A percentile compares a stretch with the other conserved stretches of the same genome.
Conservation (phyloP, 1,284 basidiomycete genomes). For the Inonotus hispidus region DNA sequence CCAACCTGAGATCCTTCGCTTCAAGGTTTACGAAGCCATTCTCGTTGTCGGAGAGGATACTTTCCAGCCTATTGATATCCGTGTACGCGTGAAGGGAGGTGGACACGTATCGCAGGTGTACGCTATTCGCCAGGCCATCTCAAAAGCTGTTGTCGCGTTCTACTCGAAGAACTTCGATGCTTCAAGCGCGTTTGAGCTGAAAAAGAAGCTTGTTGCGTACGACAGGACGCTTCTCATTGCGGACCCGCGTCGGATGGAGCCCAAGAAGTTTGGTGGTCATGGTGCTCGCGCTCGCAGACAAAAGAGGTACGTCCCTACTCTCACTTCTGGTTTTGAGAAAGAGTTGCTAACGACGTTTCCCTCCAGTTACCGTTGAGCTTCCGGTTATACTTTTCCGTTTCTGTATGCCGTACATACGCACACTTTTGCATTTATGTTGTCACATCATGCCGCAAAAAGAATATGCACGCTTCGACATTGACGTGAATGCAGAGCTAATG, state of each 20-base stretch:
- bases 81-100: constrained; percentile 98
- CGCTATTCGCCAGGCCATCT: constrained; percentile 98
- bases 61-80: constrained; percentile 87
- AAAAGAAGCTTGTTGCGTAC: constrained; percentile 94
- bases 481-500: background rate
- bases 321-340: background rate
- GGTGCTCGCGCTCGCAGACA: constrained; percentile 96
- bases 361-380: constrained; percentile 79
- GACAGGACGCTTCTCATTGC: constrained; percentile 95
- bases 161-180: constrained; percentile 99
- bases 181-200: constrained; percentile 92
- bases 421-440: constrained; percentile 36
- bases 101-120: constrained; percentile 99
- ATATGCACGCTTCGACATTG: constrained; percentile 29
- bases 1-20: constrained; percentile 91
- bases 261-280: constrained; percentile 98
- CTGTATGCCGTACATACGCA: constrained; percentile 38
- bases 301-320: constrained; percentile 64
- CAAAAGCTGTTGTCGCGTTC: constrained; percentile 97
- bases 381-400: constrained; percentile 27
- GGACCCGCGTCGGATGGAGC: constrained; percentile 98
- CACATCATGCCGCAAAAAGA: constrained; percentile 45
- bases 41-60: constrained; percentile 86
- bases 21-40: constrained; percentile 98
- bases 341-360: constrained; percentile 6